These are phyloP conservation scores for Megacollybia marginata DNA, from an alignment of 768 basidiomycete genomes.

Conservation along the genomic window DNA sequence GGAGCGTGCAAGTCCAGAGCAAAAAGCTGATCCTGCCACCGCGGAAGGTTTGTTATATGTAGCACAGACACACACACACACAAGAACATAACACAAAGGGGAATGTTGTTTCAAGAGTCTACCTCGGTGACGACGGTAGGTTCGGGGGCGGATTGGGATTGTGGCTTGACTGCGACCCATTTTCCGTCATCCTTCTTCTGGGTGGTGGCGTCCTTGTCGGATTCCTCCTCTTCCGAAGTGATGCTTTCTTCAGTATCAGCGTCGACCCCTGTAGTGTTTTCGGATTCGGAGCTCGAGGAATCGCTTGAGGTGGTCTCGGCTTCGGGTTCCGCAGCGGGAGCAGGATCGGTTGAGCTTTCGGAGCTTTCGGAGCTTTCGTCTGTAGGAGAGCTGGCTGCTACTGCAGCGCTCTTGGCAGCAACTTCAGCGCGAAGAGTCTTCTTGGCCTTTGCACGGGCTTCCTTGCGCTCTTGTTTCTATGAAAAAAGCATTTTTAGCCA, in stretches of 20 bases:
- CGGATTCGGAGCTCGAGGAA: constrained; percentile 47
- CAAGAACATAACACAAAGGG: neutral
- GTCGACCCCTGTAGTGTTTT: constrained; percentile 54
- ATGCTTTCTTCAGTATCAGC: constrained; percentile 73
- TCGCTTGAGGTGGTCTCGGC: constrained; percentile 1
- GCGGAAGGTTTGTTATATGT: no score
- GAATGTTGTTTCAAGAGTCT: neutral
- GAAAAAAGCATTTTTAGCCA: constrained; percentile 9
- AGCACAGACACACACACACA: no score
- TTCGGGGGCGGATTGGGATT: constrained; percentile 11
- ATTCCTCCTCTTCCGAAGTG: constrained; percentile 62
- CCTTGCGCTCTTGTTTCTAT: constrained; percentile 51
- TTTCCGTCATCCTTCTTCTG: constrained; percentile 29
- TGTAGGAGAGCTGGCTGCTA: constrained; percentile 10
- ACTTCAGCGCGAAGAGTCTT: constrained; percentile 30
- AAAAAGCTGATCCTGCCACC: no score
- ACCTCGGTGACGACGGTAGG: constrained; percentile 4
- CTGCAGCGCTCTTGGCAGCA: constrained; percentile 27
- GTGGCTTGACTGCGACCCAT: constrained; percentile 67
- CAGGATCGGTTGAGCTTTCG: no score
- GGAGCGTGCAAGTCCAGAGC: no score
- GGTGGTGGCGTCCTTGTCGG: constrained; percentile 29
- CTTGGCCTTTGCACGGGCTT: constrained; percentile 48
- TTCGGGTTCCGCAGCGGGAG: constrained; percentile 6
- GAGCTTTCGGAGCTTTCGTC: neutral